Percentiles rank a stretch among this genome's conserved stretches.
phyloP scores from a whole-genome alignment of 192 early-diverging fungal genomes.

The Coemansia sp. region DNA sequence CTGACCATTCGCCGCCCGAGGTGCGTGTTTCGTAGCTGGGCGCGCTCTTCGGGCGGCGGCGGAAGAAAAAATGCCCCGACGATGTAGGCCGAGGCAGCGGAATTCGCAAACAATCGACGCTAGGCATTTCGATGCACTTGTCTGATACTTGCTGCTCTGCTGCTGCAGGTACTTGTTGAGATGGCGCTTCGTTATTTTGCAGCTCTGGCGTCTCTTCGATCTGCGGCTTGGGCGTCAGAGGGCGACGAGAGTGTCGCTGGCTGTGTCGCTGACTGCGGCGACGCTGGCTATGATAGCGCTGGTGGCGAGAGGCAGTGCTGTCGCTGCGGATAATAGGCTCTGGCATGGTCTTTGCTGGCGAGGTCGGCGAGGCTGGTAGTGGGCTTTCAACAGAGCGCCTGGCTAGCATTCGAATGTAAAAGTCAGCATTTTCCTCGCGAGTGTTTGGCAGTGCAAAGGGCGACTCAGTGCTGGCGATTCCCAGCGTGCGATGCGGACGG shows the following conservation, averaged over 20 bases:
- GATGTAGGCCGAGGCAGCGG: not conserved
- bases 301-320: conserved; percentile 15
- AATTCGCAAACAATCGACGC: not conserved
- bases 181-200: not conserved
- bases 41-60: conserved; percentile 17
- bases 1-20: conserved; percentile 13
- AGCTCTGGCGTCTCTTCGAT: not conserved
- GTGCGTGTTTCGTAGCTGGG: not conserved
- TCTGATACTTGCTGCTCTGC: not conserved
- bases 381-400: conserved; percentile 14
- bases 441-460: conserved; percentile 22
- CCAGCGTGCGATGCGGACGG: not conserved
- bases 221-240: not conserved
- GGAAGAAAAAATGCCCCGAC: conserved; percentile 19
- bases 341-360: conserved; percentile 3
- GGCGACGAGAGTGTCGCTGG: not conserved
- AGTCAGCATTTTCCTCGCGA: conserved; percentile 20
- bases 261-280: not conserved
- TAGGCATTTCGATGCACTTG: not conserved
- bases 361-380: not conserved
- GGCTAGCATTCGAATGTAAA: conserved; percentile 31
- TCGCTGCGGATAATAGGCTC: not conserved
- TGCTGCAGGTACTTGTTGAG: not conserved
- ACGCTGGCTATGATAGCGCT: conserved; percentile 5
- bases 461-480: not conserved